These are phyloP conservation scores for Eucalyptus marginata DNA, from an alignment of 345 rosid genomes.

Conservation along the genomic window DNA sequence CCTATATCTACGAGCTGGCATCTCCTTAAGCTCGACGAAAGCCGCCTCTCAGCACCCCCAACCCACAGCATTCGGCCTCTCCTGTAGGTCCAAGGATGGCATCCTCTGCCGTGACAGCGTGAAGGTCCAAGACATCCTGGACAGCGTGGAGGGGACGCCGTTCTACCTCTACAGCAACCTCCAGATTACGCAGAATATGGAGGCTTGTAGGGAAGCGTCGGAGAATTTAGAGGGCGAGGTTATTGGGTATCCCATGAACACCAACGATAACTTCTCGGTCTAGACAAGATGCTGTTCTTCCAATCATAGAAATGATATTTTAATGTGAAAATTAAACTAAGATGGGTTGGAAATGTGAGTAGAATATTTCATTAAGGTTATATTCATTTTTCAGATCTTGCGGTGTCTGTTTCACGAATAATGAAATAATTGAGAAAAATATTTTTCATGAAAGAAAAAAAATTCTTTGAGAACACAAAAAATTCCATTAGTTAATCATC, in stretches of 20 bases:
- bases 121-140: not conserved
- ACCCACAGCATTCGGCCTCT: not conserved
- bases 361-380: not conserved
- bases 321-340: not conserved
- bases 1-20: not conserved
- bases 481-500: not conserved
- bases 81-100: not conserved
- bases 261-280: not conserved
- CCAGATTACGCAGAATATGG: not conserved
- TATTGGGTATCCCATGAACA: not conserved
- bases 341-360: not conserved
- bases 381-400: rapidly evolving
- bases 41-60: not conserved
- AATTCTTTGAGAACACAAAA: not conserved
- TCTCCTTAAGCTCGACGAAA: not conserved
- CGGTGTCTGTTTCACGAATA: too few relatives aligned
- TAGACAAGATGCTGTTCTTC: not conserved
- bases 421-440: too few relatives aligned
- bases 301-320: not conserved
- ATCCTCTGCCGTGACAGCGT: not conserved
- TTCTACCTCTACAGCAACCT: not conserved
- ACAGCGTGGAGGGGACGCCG: not conserved
- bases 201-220: too few relatives aligned
- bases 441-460: too few relatives aligned
- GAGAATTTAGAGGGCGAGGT: not conserved